Percentiles rank a stretch among this genome's conserved stretches.
Conservation (phyloP, 1,284 basidiomycete species). For the Cutaneotrichosporon mucoides region DNA sequence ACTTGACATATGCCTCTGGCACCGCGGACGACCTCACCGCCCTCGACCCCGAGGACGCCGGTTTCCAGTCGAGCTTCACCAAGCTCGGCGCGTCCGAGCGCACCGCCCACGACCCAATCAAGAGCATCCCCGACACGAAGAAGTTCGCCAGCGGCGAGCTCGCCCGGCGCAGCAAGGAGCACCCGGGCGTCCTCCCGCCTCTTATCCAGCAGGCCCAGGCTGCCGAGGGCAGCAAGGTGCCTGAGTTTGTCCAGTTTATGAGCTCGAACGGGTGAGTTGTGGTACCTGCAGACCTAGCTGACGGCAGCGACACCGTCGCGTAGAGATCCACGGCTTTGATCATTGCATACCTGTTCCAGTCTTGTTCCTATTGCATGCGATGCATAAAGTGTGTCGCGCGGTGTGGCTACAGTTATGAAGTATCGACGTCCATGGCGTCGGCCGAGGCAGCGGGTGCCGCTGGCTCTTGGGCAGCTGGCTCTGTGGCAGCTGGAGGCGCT, state of each 20-base stretch:
- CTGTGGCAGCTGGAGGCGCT: too few species aligned
- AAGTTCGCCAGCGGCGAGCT: constrained; percentile 46
- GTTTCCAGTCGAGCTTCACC: constrained; percentile 92
- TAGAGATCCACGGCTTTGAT: constrained; percentile 1
- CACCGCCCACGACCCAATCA: constrained; percentile 48
- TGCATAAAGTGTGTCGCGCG: constrained; percentile 6
- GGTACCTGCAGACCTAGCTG: background rate
- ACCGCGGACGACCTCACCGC: constrained; percentile 56
- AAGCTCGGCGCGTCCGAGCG: constrained; percentile 72
- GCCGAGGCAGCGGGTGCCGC: too few species aligned
- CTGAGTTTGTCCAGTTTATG: constrained; percentile 44
- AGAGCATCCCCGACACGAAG: constrained; percentile 48
- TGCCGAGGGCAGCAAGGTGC: constrained; percentile 27
- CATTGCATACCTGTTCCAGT: background rate
- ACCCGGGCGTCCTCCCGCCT: constrained; percentile 45
- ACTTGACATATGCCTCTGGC: constrained; percentile 54
- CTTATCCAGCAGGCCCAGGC: constrained; percentile 40
- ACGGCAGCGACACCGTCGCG: constrained; percentile 7
- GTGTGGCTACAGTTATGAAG: background rate
- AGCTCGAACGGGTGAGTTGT: constrained; percentile 29
- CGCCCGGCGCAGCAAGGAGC: constrained; percentile 33
- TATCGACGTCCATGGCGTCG: constrained; percentile 13
- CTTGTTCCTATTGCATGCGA: constrained; percentile 3
- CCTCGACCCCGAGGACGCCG: constrained; percentile 82
- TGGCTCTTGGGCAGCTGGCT: too few species aligned